Conservation (phyloP, 768 basidiomycete species). For the Hygrophorus russula region DNA sequence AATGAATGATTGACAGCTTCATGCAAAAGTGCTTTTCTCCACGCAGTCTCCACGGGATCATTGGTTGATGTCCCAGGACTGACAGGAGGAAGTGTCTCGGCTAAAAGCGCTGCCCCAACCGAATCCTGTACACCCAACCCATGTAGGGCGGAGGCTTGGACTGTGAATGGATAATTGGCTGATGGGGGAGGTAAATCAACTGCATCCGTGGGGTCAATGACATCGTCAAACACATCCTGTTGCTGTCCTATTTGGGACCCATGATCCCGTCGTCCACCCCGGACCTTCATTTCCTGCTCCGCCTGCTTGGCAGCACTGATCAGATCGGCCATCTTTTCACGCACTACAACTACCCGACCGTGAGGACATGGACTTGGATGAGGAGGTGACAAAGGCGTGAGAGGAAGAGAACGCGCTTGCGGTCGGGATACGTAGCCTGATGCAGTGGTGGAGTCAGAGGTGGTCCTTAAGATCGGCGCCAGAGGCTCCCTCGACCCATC, state of each 20-base stretch:
- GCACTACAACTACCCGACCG: conserved; percentile 70
- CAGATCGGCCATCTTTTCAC: conserved; percentile 71
- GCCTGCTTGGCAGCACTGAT: conserved; percentile 62
- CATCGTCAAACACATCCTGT: conserved; percentile 32
- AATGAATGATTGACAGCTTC: conserved; percentile 74
- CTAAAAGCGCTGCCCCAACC: conserved; percentile 63
- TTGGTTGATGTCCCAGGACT: conserved; percentile 48
- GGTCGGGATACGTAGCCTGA: conserved; percentile 25
- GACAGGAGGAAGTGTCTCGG: conserved; percentile 59
- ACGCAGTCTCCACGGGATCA: conserved; percentile 46
- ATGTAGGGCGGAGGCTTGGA: conserved; percentile 64
- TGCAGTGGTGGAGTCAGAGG: conserved; percentile 50
- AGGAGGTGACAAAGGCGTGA: conserved; percentile 24
- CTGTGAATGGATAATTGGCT: conserved; percentile 57
- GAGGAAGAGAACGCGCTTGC: conserved; percentile 25
- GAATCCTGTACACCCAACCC: conserved; percentile 68
- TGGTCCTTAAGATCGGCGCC: conserved; percentile 46
- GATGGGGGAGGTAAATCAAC: conserved; percentile 71
- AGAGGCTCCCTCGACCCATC: conserved; percentile 21
- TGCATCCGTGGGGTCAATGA: conserved; percentile 77
- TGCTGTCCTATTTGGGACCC: conserved; percentile 25
- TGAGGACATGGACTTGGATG: conserved; percentile 19
- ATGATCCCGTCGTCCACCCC: conserved; percentile 36
- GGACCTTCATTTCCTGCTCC: conserved; percentile 57
- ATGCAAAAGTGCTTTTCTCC: conserved; percentile 67